Evolutionary conservation across 352 stramenopile genomes (phyloP).

Genomic region (Peronospora tabacina): DNA sequence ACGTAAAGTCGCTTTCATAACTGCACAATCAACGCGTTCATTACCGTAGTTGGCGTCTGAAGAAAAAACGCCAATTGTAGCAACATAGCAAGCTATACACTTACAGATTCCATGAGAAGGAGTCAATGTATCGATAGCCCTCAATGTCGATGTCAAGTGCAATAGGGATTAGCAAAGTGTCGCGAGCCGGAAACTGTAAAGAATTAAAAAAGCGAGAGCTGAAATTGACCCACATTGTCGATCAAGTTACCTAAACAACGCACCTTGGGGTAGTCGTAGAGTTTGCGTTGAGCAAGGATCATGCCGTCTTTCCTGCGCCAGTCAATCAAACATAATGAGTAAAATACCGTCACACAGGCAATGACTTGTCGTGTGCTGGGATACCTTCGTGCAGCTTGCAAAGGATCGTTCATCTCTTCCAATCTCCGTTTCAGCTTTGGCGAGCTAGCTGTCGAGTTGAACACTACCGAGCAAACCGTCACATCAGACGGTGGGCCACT

Average conservation of each 20-base stretch:
- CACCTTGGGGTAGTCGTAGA: constrained; percentile 77
- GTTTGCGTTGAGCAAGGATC: constrained; percentile 41
- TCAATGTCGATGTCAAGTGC: constrained; percentile 71
- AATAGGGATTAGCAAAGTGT: constrained; percentile 57
- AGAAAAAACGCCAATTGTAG: background rate
- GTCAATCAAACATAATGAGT: constrained; percentile 1
- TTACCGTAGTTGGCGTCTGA: background rate
- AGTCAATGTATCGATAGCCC: constrained; percentile 78
- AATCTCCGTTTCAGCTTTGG: constrained; percentile 64
- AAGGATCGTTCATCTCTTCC: constrained; percentile 45
- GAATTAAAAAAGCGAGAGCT: background rate
- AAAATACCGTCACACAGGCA: background rate
- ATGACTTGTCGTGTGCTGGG: background rate
- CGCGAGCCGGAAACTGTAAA: constrained; percentile 38
- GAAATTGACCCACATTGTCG: background rate
- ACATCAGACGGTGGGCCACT: too few species aligned
- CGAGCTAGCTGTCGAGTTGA: constrained; percentile 45
- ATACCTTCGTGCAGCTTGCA: constrained; percentile 36
- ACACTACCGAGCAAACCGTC: constrained; percentile 21
- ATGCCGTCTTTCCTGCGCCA: constrained; percentile 24
- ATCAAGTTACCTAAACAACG: background rate
- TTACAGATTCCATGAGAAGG: constrained; percentile 72
- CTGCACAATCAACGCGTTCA: constrained; percentile 16
- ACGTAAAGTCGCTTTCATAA: constrained; percentile 67
- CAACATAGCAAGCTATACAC: background rate